Evolutionary conservation across 2,329 filamentous ascomycete species (phyloP), one percentile per base, ranked within the genome.

Genomic region (Trichoderma koningii): DNA sequence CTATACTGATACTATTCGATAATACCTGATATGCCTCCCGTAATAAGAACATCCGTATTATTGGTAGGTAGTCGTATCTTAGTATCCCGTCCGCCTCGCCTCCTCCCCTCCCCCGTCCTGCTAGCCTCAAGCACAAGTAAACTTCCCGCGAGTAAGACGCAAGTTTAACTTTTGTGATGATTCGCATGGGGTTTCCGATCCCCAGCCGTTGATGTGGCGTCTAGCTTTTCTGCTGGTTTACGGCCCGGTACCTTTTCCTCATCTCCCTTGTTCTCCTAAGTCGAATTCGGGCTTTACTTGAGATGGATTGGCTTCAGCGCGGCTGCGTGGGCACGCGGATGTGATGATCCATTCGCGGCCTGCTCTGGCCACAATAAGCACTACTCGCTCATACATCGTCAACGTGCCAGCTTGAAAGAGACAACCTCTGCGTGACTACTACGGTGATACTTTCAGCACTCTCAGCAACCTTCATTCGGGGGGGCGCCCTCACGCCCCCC

Each of bases 191-290:
- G 47, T 41, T n/a, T 41, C 12, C 34, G 48, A 42, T 38, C 47
- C 59, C 34, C n/a, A 21, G 30, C 28, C 15, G 17, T n/a, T 4
- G 41, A 7, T 48, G 59, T 63, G 59, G 59, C 59, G 59, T 51
- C 59, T 44, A 63, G 41, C 59, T 63, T 63, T 62, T 30, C 26
- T 14, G 12, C 26, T 55, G 15, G 30, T 21, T 45, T 41, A n/a
- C 59, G 48, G 52, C 59, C 28, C 48, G 59, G 55, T 63, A 63
- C 59, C 59, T 55, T 55, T 55, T 45, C 21, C 21, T 63, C n/a
- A 12, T 60, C 10, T 26, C n/a, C 50, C 26, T 47, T 23, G 9
- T 47, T 28, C 21, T 45, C 14, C 44, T 28, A 21, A 44, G 15
- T 26, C 26, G 21, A 23, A 23, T 2, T 23, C 21, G 21, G 21